These are phyloP conservation scores for Leishmania martiniquensis DNA, from an alignment of 208 protist species.

Conservation along the genomic window DNA sequence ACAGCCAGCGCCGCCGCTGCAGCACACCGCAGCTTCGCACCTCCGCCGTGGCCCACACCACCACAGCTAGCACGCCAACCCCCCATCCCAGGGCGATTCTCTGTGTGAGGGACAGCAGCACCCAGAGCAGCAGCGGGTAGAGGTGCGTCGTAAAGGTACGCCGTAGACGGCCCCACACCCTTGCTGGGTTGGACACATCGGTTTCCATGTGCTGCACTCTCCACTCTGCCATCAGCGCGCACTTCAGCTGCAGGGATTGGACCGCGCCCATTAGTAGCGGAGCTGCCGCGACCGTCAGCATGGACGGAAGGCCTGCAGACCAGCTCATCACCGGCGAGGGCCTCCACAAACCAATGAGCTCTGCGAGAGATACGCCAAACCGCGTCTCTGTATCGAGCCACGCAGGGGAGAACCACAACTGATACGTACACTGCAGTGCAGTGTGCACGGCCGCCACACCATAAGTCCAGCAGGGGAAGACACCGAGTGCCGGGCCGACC, in stretches of 20 bases:
- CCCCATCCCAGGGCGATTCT: conserved; percentile 15
- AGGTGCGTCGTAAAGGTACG: conserved; percentile 22
- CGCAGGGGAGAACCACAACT: conserved; percentile 27
- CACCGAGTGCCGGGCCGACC: conserved; percentile 10
- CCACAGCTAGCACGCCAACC: conserved; percentile 6
- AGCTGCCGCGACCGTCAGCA: conserved; percentile 18
- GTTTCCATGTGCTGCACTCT: neutral
- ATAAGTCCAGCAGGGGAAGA: conserved; percentile 21
- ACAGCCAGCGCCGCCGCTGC: conserved; percentile 21
- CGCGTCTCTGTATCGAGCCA: conserved; percentile 18
- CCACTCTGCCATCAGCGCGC: neutral
- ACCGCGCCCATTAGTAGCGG: conserved; percentile 19
- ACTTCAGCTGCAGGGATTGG: conserved; percentile 20
- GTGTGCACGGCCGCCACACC: conserved; percentile 15
- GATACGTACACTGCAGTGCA: conserved; percentile 32
- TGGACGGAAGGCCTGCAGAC: conserved; percentile 1
- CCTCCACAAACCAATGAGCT: conserved; percentile 25
- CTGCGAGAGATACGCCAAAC: conserved; percentile 18
- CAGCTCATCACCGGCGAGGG: neutral
- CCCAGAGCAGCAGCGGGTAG: conserved; percentile 19
- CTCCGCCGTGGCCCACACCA: conserved; percentile 21
- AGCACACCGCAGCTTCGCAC: conserved; percentile 26
- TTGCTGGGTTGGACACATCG: neutral
- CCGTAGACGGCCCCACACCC: neutral
- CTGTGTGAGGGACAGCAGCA: conserved; percentile 16